Evolutionary conservation across 2,329 filamentous ascomycete genomes (phyloP), one percentile per base, ranked within the genome.

Genomic region (Chaetomium globosum): DNA sequence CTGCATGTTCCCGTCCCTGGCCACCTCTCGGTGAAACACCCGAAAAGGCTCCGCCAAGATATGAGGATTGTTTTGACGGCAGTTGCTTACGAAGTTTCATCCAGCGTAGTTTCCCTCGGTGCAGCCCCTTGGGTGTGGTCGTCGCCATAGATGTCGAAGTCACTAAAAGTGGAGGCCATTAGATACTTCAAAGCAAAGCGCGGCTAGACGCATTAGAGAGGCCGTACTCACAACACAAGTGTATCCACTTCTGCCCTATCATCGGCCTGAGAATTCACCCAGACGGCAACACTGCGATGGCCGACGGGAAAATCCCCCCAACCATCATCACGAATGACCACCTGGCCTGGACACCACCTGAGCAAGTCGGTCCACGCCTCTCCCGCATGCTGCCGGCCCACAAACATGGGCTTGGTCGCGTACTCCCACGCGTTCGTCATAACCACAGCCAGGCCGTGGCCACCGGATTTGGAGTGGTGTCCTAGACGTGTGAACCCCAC

Each of bases 281-380:
- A 91, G 3, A 90, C 82, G 56, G 83, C 82, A 1, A 89, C 81
- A 70, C 85, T 86, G 46, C 81, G 78, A 6, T 79, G 79, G 12
- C 76, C 76, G 48, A 84, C 85, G 0, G 79, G 79, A 69, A 91
- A 91, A 16, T 78, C 65, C 0, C 84, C 88, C 71, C 80, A 88
- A 0, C 88, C 88, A 36, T 83, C 78, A 1, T 78, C 74, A 68
- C 86, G 86, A 69, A 91, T 88, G 19, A 77, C 74, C 0, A 90
- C 83, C 67, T 85, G 80, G 0, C 81, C 81, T 57, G 82, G 71
- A 63, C 81, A 80, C 81, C 82, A 84, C 7, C 78, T 82, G 59
- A 87, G 74, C 1, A 90, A 72, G 76, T 91, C 87, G 0, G 84
- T 86, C 87, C 88, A 90, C 48, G 77, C 74, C 76, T 90, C 85